Conservation (phyloP, 768 basidiomycete species). For the Tremella mesenterica region DNA sequence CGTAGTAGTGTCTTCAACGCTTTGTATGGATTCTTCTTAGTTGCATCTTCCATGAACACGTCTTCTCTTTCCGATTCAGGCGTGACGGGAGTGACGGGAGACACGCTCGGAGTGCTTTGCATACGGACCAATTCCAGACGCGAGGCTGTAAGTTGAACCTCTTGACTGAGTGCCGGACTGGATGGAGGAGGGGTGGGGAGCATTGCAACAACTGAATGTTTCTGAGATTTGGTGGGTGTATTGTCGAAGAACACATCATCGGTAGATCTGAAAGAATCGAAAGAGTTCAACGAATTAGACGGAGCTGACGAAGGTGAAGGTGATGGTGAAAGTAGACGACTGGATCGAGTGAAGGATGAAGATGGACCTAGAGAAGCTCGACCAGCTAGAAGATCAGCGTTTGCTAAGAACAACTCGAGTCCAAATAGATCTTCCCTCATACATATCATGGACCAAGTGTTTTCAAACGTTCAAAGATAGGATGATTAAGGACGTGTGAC, state of each 20-base stretch:
- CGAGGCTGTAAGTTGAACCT: conserved; percentile 17
- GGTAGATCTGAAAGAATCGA: conserved; percentile 16
- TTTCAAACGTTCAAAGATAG: too few species aligned
- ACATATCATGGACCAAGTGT: too few species aligned
- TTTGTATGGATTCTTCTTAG: conserved; percentile 35
- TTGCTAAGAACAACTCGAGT: too few species aligned
- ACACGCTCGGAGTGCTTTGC: conserved; percentile 7
- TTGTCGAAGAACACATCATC: conserved; percentile 20
- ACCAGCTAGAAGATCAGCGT: neutral
- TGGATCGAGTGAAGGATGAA: conserved; percentile 19
- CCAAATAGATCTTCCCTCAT: too few species aligned
- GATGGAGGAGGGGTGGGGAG: conserved; percentile 33
- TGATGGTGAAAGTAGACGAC: conserved; percentile 20
- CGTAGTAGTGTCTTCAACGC: conserved; percentile 37
- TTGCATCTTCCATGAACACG: neutral
- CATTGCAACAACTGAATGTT: conserved; percentile 2
- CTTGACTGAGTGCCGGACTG: conserved; percentile 11
- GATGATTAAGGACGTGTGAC: conserved; percentile 1
- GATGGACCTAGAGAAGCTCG: conserved; percentile 22
- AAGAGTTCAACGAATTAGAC: conserved; percentile 15
- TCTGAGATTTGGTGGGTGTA: conserved; percentile 30
- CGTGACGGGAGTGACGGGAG: neutral
- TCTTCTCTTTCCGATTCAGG: conserved; percentile 3
- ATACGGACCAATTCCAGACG: conserved; percentile 30
- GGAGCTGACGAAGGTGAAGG: conserved; percentile 27